Evolutionary conservation across 1,284 basidiomycete genomes (phyloP).

Genomic region (Rhodotorula sp.): DNA sequence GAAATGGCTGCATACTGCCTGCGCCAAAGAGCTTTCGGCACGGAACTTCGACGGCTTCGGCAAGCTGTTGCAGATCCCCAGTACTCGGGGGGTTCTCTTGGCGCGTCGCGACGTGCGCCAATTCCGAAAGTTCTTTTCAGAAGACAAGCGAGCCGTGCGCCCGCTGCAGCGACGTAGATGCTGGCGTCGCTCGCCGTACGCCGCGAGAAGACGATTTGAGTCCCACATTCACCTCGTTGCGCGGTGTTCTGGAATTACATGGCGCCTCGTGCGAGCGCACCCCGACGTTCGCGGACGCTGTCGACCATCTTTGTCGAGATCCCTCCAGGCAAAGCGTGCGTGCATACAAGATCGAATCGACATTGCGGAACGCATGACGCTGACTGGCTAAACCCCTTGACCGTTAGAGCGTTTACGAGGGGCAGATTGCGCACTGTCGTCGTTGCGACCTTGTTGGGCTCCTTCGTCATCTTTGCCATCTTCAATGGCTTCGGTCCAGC

Average conservation of each 20-base stretch:
- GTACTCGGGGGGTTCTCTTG: not conserved
- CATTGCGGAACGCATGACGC: too few relatives aligned
- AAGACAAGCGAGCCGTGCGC: too few relatives aligned
- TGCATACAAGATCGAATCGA: not conserved
- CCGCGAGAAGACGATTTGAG: not conserved
- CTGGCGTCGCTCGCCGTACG: not conserved
- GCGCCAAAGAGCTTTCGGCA: too few relatives aligned
- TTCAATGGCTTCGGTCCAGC: too few relatives aligned
- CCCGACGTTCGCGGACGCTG: slow-evolving; percentile 7
- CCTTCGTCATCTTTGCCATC: too few relatives aligned
- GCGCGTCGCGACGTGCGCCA: not conserved
- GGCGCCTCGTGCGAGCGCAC: not conserved
- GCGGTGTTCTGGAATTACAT: not conserved
- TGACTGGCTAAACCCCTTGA: too few relatives aligned
- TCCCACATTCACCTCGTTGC: not conserved
- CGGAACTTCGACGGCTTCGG: not conserved
- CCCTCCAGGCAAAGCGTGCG: not conserved
- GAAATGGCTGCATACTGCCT: too few relatives aligned
- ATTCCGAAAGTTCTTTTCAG: too few relatives aligned
- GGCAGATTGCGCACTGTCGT: too few relatives aligned
- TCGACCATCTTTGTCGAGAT: slow-evolving; percentile 2
- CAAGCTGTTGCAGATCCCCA: not conserved
- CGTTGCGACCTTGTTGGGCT: too few relatives aligned
- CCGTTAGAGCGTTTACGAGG: too few relatives aligned
- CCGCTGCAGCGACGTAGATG: too few relatives aligned